Conservation (phyloP, 345 rosid species). For the Gynandropsis gynandra region DNA sequence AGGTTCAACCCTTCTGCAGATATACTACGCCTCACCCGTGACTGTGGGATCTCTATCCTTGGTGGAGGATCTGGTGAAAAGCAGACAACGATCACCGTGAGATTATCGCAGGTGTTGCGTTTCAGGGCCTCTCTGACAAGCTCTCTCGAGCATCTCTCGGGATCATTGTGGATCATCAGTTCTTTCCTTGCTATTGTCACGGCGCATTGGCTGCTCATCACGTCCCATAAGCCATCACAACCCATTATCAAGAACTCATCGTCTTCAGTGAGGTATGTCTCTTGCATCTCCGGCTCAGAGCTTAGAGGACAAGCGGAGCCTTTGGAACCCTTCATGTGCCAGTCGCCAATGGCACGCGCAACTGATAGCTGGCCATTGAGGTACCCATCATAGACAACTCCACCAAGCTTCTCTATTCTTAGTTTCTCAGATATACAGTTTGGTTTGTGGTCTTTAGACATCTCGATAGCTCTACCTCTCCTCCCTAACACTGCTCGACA, state of each 20-base stretch:
- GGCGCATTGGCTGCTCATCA: slow-evolving; percentile 95
- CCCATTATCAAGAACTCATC: slow-evolving; percentile 98
- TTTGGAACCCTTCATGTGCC: slow-evolving; percentile 96
- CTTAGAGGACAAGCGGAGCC: slow-evolving; percentile 83
- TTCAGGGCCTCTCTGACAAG: slow-evolving; percentile 83
- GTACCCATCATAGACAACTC: slow-evolving; percentile 88
- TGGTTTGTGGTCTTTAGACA: slow-evolving; percentile 95
- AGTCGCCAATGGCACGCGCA: slow-evolving; percentile 93
- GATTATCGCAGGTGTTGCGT: slow-evolving; percentile 70
- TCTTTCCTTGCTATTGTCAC: slow-evolving; percentile 76
- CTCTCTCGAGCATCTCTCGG: slow-evolving; percentile 88
- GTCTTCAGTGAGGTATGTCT: slow-evolving; percentile 55
- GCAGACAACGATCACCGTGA: slow-evolving; percentile 77
- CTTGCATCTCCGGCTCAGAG: slow-evolving; percentile 88
- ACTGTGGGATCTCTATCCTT: slow-evolving; percentile 59
- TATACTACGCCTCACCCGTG: slow-evolving; percentile 70
- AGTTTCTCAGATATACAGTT: slow-evolving; percentile 57
- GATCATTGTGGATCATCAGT: slow-evolving; percentile 89
- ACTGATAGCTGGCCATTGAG: slow-evolving; percentile 96
- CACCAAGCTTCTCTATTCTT: slow-evolving; percentile 89
- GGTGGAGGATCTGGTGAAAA: slow-evolving; percentile 84
- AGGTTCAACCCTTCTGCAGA: slow-evolving; percentile 83
- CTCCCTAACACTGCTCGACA: slow-evolving; percentile 91
- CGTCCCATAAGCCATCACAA: slow-evolving; percentile 98
- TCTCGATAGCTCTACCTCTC: slow-evolving; percentile 85